Percentiles rank a stretch among this genome's conserved stretches.
These are phyloP conservation scores for Hylodesmum podocarpum DNA, from an alignment of 306 rosid species.

Conservation along the genomic window DNA sequence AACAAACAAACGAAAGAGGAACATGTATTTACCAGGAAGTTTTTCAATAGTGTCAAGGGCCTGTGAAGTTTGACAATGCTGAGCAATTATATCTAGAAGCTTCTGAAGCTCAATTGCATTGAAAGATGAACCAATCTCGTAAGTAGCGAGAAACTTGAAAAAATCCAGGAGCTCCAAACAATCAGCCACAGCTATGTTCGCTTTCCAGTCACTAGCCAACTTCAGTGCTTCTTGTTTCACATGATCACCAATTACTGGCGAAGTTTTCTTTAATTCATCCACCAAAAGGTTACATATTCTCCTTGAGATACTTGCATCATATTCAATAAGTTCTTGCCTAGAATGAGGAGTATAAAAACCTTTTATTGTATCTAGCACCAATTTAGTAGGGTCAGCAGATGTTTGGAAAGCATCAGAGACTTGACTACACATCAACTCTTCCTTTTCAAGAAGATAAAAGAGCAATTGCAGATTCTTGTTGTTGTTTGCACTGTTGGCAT, in stretches of 20 bases:
- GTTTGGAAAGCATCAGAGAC: constrained; percentile 16
- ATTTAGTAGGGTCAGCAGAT: constrained; percentile 11
- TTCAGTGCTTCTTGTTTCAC: constrained; percentile 19
- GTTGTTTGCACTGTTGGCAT: neutral
- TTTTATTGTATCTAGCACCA: constrained; percentile 22
- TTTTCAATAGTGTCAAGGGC: constrained; percentile 25
- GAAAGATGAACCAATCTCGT: constrained; percentile 24
- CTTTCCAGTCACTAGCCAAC: constrained; percentile 15
- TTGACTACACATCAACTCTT: neutral
- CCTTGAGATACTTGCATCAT: neutral
- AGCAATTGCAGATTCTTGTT: neutral
- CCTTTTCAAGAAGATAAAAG: neutral
- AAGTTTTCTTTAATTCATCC: neutral
- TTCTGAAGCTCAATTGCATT: constrained; percentile 5
- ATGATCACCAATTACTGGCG: neutral
- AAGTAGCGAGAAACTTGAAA: constrained; percentile 21
- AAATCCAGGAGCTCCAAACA: constrained; percentile 12
- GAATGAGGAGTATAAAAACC: neutral
- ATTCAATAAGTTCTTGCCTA: constrained; percentile 11
- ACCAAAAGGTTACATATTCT: constrained; percentile 12
- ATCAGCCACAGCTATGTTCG: neutral
- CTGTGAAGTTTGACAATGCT: constrained; percentile 27
- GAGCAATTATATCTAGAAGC: constrained; percentile 31
- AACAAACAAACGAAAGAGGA: constrained; percentile 18
- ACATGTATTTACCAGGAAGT: constrained; percentile 39